Conservation (phyloP, 2,329 filamentous ascomycete genomes). For the Aspergillus spinulosporus region DNA sequence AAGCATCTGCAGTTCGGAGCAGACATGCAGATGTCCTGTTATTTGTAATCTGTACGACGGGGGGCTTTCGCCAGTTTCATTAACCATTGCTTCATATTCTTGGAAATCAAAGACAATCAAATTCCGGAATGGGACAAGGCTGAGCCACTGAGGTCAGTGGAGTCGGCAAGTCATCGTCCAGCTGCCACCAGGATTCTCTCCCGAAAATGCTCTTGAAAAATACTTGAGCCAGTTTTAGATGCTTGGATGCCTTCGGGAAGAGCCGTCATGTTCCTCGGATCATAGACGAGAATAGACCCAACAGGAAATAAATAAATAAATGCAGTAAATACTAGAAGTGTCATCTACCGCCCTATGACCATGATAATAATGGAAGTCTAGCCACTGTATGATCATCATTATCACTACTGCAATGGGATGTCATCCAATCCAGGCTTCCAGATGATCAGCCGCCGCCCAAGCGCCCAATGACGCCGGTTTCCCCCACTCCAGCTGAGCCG, state of each 20-base stretch:
- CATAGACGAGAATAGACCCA: too few species aligned
- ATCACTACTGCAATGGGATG: background rate
- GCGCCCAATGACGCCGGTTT: conserved; percentile 19
- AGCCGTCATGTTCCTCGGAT: too few species aligned
- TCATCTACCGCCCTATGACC: too few species aligned
- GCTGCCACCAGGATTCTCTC: too few species aligned
- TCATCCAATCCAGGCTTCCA: conserved; percentile 2
- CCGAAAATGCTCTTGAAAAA: too few species aligned
- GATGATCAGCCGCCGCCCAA: conserved; percentile 19
- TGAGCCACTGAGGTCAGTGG: conserved; percentile 3
- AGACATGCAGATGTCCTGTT: background rate
- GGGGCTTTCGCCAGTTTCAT: background rate
- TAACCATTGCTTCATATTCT: background rate
- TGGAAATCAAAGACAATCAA: background rate
- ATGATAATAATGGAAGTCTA: background rate
- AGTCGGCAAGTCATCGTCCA: background rate
- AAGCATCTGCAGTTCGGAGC: background rate
- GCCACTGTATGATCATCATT: too few species aligned
- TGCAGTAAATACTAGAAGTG: too few species aligned
- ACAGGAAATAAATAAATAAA: too few species aligned
- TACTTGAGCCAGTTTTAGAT: too few species aligned
- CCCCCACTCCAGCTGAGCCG: conserved; percentile 27
- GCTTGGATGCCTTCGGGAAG: too few species aligned
- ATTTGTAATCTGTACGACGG: background rate
- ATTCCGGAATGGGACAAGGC: background rate